Percentiles rank a stretch among this genome's conserved stretches.
phyloP scores from a whole-genome alignment of 345 rosid species.

The Excoecaria cochinchinensis region DNA sequence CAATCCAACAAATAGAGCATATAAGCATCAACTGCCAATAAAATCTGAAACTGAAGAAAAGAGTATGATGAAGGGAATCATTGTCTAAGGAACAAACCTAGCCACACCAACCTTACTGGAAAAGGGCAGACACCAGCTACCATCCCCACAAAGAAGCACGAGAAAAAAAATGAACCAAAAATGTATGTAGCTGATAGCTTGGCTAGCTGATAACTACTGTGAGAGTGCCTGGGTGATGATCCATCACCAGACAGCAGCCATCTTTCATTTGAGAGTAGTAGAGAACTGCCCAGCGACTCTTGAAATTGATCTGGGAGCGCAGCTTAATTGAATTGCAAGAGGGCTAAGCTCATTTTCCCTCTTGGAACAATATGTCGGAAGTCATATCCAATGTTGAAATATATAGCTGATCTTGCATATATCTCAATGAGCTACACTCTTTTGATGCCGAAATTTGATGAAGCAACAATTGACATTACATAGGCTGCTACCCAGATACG shows the following conservation, averaged over 20 bases:
- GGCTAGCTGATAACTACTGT: not conserved
- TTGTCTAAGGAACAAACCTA: not conserved
- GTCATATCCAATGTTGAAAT: conserved; percentile 18
- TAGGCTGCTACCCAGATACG: conserved; percentile 14
- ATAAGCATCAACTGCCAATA: not conserved
- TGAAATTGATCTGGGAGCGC: conserved; percentile 4
- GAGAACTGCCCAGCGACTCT: conserved; percentile 1
- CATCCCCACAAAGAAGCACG: conserved; percentile 14
- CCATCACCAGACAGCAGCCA: conserved; percentile 3
- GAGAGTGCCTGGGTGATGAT: conserved; percentile 11
- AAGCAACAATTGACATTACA: not conserved
- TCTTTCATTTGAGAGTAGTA: conserved; percentile 1
- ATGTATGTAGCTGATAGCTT: conserved; percentile 8
- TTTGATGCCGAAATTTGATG: not conserved
- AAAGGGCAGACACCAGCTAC: conserved; percentile 9
- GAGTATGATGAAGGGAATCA: not conserved
- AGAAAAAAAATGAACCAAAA: not conserved
- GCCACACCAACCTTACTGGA: not conserved
- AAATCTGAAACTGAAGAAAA: too few relatives aligned
- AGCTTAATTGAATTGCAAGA: conserved; percentile 6
- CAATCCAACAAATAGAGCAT: not conserved
- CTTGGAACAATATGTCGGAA: not conserved
- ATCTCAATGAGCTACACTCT: conserved; percentile 11
- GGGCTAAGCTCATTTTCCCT: not conserved
- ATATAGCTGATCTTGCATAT: not conserved